Evolutionary conservation across 805 yeast genomes (phyloP), one percentile per base, ranked within the genome.

Genomic region (Metschnikowia continentalis): DNA sequence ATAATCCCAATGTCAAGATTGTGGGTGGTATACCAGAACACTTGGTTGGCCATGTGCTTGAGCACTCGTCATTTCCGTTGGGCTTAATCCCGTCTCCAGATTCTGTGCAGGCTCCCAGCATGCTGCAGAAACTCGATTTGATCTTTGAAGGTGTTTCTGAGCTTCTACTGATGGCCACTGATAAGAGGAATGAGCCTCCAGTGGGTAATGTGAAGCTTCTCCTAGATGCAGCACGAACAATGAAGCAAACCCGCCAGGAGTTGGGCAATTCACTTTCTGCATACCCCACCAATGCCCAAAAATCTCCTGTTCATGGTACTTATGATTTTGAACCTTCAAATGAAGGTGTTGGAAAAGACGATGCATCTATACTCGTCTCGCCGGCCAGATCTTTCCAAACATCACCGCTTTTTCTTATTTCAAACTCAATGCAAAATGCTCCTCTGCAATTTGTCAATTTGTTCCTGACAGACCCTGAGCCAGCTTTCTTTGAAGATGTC

Each of bases 371-470:
- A 6, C 37, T 75, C 53, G 69, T 71, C 20, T 58, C 66, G 0
- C 75, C 78, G 0, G 61, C 75, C 1, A 52, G 60, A 5, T 64
- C 81, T 1, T 70, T 72, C 49, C 58, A 62, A 22, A 60, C 69
- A 2, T 72, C 82, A 0, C 83, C 84, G 2, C 75, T 76, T 56
- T 61, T 68, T n/a, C 60, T 77, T 2, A 60, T 76, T 6, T 60
- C 69, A 10, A 63, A 68, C 22, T 66, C 72, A 35, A 61, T 70
- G 19, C 54, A 58, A 3, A 61, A 60, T 20, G 54, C 68, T 1
- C 78, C 77, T 0, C 58, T 57, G n/a, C 74, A 78, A 1, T 63
- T 76, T 1, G 51, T 64, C 6, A 68, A 72, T 32, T 55, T 74
- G 33, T 54, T 67, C 40, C 54, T 32, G 41, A 35, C 40, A 47